Evolutionary conservation across 495 filamentous ascomycete species (phyloP), one percentile per base, ranked within the genome.

Genomic region (Penicillium alfredii): DNA sequence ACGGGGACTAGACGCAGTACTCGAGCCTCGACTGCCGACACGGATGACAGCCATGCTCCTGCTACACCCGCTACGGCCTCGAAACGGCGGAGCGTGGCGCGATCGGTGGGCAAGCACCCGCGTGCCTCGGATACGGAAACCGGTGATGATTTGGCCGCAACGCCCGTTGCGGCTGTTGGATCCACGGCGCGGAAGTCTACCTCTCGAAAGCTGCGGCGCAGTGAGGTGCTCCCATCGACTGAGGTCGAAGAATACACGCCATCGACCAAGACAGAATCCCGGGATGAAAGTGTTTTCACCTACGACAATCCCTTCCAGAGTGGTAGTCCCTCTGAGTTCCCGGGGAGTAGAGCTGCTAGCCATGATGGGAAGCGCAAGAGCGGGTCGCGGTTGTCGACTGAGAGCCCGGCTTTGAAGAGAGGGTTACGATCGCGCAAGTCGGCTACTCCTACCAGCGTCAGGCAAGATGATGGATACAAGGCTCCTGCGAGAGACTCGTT

Each of bases 261-360:
- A 12, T 45, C 48, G 20, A 40, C 64, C 27, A 74, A 63, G 55
- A 54, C 44, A 19, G 53, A 68, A 38, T 46, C 53, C 9, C 54
- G 40, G 13, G 58, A 63, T 8, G 72, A 74, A 13, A 77, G 70
- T 49, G 73, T 84, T 41, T 94, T 97, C 61, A 82, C 80, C 20
- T 68, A 76, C 49, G 88, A 97, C 30, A 98, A 98, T 51, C 90
- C 92, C 1, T 98, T 98, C 50, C 92, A 98, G 56, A 92, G 86
- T 51, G 88, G 87, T 9, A 77, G 76, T 43, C 76, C 80, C 5
- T 76, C 77, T 1, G 59, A 55, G 30, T 57, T 54, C 12, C 56
- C 46, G 18, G 44, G 44, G 18, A 56, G 42, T 15, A 41, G 60
- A 39, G 48, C 49, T 33, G 46, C 42, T 35, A 73, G 58, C 35